Evolutionary conservation across 169 alveolate genomes (phyloP), one percentile per base, ranked within the genome.

Genomic region (Theileria sp.): DNA sequence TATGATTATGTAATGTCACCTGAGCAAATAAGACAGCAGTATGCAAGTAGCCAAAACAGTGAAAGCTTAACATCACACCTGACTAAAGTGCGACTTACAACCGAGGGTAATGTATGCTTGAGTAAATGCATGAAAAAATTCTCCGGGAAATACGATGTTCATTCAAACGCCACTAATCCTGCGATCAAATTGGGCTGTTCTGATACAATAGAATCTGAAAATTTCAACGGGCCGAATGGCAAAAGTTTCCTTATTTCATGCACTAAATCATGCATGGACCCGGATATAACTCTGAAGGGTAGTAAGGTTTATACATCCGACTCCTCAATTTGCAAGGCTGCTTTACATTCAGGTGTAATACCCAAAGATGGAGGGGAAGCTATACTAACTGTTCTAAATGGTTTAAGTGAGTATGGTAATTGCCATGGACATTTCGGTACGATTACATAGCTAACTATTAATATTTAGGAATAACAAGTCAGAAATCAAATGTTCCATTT

Each of bases 261-360:
- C 56, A 49, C 76, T 30, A 86, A 86, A 44, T 71, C 88, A 64
- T 91, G 94, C 74, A 79, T 68, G 32, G 91, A 87, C 72, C 75
- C 92, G 4, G 72, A 80, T 13, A 61, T 80, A 56, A 60, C 85
- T 34, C 66, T 91, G 17, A 87, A 88, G 82, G 94, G 94, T 62
- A 85, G 78, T 60, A 87, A 87, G 61, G 67, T 91, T 49, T 94
- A 94, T 78, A 88, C 96, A 69, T 95, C 97, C 49, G 87, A 87
- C 62, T 90, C 96, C 62, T 81, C 96, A 49, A 87, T 94, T 26
- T 94, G 97, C 81, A 94, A 94, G 73, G 96, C 97, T 15, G 97
- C 97, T 15, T 85, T 94, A 38, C 93, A 91, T 72, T 44, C 93
- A 23, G 94, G 94, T 21, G 93, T 67, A 34, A 84, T 85, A 19